These are phyloP conservation scores for Penicillium occitanis DNA, from an alignment of 2,329 filamentous ascomycete genomes.

Conservation along the genomic window DNA sequence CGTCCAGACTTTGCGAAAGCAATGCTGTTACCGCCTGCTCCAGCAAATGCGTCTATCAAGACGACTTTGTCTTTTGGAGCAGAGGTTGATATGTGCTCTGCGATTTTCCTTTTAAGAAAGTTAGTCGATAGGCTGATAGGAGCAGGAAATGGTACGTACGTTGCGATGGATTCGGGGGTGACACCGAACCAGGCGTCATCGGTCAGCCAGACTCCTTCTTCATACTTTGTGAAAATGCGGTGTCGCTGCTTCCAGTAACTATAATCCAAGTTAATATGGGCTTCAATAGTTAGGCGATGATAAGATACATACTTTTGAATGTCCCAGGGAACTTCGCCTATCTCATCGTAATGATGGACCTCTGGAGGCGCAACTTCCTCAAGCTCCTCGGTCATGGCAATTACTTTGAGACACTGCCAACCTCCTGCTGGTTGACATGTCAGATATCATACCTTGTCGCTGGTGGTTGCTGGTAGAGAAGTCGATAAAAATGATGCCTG, in stretches of 20 bases:
- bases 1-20: slow-evolving; percentile 80
- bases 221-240: slow-evolving; percentile 82
- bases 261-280: slow-evolving; percentile 17
- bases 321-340: slow-evolving; percentile 73
- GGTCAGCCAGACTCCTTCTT: slow-evolving; percentile 86
- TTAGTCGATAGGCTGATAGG: slow-evolving; percentile 11
- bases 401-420: not conserved
- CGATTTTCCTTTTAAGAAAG: slow-evolving; percentile 62
- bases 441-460: not conserved
- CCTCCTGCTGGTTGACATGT: slow-evolving; percentile 1
- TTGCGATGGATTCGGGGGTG: slow-evolving; percentile 87
- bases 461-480: slow-evolving; percentile 1
- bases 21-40: slow-evolving; percentile 90
- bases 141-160: slow-evolving; percentile 52
- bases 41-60: slow-evolving; percentile 85
- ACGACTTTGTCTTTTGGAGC: slow-evolving; percentile 59
- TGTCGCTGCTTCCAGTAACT: slow-evolving; percentile 92
- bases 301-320: slow-evolving; percentile 72
- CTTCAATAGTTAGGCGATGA: not conserved
- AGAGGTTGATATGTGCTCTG: slow-evolving; percentile 64
- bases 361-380: slow-evolving; percentile 37
- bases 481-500: not conserved
- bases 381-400: slow-evolving; percentile 32
- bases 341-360: slow-evolving; percentile 68
- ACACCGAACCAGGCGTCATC: slow-evolving; percentile 96